Base-by-base conservation (phyloP, 2,329 filamentous ascomycete species). In the Alternaria burnsii region DNA sequence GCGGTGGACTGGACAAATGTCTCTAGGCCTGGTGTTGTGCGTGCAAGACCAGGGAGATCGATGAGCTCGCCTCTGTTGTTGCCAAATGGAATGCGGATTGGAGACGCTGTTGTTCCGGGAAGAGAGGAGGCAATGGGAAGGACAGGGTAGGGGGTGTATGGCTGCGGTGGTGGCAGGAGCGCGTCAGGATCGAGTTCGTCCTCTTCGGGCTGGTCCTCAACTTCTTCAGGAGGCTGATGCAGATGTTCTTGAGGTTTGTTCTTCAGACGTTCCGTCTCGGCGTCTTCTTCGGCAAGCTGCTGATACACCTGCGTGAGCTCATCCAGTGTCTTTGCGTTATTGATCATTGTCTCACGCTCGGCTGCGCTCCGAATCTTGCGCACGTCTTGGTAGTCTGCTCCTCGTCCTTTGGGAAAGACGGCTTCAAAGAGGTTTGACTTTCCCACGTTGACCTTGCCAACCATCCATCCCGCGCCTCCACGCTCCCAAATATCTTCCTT, bases 401-500 rank as follows among this genome's bases (percentile, higher is more conserved):
- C 78, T 69, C 71, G 78, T 53, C 71, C 83, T 91, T 94, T 89
- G 4, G 96, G 94, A 71, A 94, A 97, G 8, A 97, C 88, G 5
- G 89, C 87, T 69, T 95, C 89, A 62, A 98, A 97, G 2, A 99
- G 85, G 73, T 91, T 90, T 70, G 94, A 98, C 80, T 99, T 99
- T 24, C 95, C 96, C 3, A 98, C 96, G 74, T 99, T 99, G 64
- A 93, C 93, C 78, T 97, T 98, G n/a, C 95, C 95, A 3, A 99
- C 91, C 84, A 99, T 89, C 94, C 95, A 99, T 16, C 91, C 90
- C 16, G 89, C 95, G 5, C 94, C 94, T 4, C 93, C 93, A 50
- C 92, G 87, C 43, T 88, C 81, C 85, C 89, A 94, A 47, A 99
- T 93, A 48, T 94, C 90, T 68, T 97, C 89, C 77, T 92, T 97